These are phyloP conservation scores for Aureobasidium uvarum DNA, from an alignment of 2,329 filamentous ascomycete genomes.

Conservation along the genomic window DNA sequence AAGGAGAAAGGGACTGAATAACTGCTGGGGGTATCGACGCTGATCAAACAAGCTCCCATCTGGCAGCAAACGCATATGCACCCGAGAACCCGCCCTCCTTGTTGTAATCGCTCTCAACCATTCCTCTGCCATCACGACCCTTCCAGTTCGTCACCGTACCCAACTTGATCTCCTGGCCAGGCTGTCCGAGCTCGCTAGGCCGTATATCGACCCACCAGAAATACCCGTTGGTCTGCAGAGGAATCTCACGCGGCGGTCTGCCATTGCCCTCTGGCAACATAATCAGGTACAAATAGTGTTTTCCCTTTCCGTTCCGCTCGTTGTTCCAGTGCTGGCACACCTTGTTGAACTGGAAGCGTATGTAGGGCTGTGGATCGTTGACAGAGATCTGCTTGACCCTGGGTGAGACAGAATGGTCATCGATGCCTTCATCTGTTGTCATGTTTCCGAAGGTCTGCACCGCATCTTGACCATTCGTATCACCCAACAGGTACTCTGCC, in stretches of 20 bases:
- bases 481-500: slow-evolving; percentile 77
- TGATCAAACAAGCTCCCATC: slow-evolving; percentile 53
- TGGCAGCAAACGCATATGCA: slow-evolving; percentile 50
- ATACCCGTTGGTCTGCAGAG: slow-evolving; percentile 70
- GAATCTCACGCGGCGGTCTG: slow-evolving; percentile 63
- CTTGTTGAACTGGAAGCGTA: slow-evolving; percentile 75
- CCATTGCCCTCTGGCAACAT: slow-evolving; percentile 66
- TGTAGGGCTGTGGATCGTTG: slow-evolving; percentile 33
- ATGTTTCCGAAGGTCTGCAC: slow-evolving; percentile 50
- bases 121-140: slow-evolving; percentile 52
- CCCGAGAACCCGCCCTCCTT: slow-evolving; percentile 11
- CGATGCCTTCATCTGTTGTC: slow-evolving; percentile 52
- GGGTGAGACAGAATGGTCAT: slow-evolving; percentile 61
- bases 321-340: slow-evolving; percentile 80
- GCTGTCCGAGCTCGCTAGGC: slow-evolving; percentile 61
- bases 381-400: slow-evolving; percentile 33
- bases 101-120: slow-evolving; percentile 41
- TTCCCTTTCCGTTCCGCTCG: slow-evolving; percentile 64
- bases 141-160: slow-evolving; percentile 58
- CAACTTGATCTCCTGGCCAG: slow-evolving; percentile 66
- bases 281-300: slow-evolving; percentile 67
- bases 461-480: slow-evolving; percentile 47
- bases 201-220: slow-evolving; percentile 79
- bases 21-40: slow-evolving; percentile 10
- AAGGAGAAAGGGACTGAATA: neutral